phyloP scores from a whole-genome alignment of 2,329 filamentous ascomycete species.

The Talaromyces sp. region DNA sequence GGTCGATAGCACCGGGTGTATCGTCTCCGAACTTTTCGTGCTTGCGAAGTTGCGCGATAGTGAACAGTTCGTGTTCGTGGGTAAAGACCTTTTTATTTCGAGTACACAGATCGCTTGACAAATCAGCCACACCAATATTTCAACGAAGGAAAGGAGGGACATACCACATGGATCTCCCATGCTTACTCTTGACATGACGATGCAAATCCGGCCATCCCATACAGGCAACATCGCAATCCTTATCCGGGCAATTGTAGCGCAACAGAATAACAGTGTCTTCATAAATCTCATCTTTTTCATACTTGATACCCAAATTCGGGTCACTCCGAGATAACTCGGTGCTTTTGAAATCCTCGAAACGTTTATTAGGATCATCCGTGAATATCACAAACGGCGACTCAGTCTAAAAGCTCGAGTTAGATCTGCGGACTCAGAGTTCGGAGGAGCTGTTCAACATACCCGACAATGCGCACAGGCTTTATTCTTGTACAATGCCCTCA shows the following conservation, averaged over 20 bases:
- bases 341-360: slow-evolving; percentile 77
- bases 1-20: slow-evolving; percentile 80
- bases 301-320: slow-evolving; percentile 85
- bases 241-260: slow-evolving; percentile 91
- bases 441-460: slow-evolving; percentile 51
- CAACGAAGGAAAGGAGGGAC: slow-evolving; percentile 27
- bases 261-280: slow-evolving; percentile 86
- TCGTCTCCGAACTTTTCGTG: slow-evolving; percentile 93
- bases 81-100: slow-evolving; percentile 98
- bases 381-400: slow-evolving; percentile 74
- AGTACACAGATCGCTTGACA: slow-evolving; percentile 72
- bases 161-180: slow-evolving; percentile 81
- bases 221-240: slow-evolving; percentile 79
- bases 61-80: slow-evolving; percentile 93
- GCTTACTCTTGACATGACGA: slow-evolving; percentile 75
- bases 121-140: neutral
- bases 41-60: slow-evolving; percentile 72
- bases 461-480: slow-evolving; percentile 96
- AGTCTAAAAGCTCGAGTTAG: slow-evolving; percentile 34
- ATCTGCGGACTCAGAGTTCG: neutral
- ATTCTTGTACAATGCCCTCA: slow-evolving; percentile 92
- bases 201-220: slow-evolving; percentile 76
- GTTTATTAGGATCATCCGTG: slow-evolving; percentile 77
- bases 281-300: slow-evolving; percentile 83
- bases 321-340: slow-evolving; percentile 75